phyloP scores from a whole-genome alignment of 1,284 basidiomycete genomes.

The Coniophora puteana region DNA sequence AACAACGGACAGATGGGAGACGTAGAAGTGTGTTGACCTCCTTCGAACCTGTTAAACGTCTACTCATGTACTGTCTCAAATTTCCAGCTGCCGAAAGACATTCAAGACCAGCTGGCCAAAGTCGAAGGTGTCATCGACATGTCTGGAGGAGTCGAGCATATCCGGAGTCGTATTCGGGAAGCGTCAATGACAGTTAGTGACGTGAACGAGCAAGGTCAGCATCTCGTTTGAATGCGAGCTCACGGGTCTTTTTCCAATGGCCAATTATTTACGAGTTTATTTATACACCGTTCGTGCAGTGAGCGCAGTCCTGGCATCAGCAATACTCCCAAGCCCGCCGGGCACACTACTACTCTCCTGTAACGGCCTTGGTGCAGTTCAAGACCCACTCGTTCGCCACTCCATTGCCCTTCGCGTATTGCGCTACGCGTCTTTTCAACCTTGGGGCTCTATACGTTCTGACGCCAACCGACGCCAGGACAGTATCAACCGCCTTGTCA shows the following conservation, averaged over 20 bases:
- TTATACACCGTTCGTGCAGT: too few relatives aligned
- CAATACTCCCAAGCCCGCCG: constrained; percentile 39
- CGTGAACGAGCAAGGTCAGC: too few relatives aligned
- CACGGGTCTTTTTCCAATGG: too few relatives aligned
- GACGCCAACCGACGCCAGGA: constrained; percentile 48
- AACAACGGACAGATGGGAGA: not conserved
- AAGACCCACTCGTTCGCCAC: constrained; percentile 33
- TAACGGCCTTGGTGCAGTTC: constrained; percentile 29
- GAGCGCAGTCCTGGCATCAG: too few relatives aligned
- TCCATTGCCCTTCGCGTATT: constrained; percentile 58
- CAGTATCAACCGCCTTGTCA: constrained; percentile 43
- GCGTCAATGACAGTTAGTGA: not conserved
- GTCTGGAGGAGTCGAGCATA: too few relatives aligned
- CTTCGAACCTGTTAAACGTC: too few relatives aligned
- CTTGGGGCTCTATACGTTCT: constrained; percentile 67
- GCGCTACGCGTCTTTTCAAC: constrained; percentile 64
- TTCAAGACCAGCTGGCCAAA: too few relatives aligned
- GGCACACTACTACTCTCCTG: constrained; percentile 48
- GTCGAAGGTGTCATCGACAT: too few relatives aligned
- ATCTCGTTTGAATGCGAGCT: too few relatives aligned
- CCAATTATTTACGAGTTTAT: too few relatives aligned
- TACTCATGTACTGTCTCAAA: not conserved
- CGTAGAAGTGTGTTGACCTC: not conserved
- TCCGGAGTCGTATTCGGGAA: too few relatives aligned
- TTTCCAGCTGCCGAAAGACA: too few relatives aligned